These are phyloP conservation scores for Solanum pinnatisectum DNA, from an alignment of 257 asterid genomes.

Conservation along the genomic window DNA sequence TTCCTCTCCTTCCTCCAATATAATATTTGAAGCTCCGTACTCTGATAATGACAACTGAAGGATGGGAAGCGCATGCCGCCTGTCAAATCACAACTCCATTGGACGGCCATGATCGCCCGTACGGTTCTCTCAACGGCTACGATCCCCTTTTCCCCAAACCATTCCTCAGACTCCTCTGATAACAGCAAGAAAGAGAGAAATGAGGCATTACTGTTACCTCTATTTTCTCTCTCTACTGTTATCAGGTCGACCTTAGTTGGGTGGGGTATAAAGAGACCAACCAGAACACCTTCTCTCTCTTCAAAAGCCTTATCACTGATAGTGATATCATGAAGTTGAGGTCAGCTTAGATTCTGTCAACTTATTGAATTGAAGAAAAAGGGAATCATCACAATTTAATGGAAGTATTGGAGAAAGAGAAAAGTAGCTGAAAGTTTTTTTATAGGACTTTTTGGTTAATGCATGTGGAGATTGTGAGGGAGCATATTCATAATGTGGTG, in stretches of 20 bases:
- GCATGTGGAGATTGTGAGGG: background rate
- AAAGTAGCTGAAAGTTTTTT: slow-evolving; percentile 5
- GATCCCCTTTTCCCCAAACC: slow-evolving; percentile 16
- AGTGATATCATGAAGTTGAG: background rate
- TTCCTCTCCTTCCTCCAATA: slow-evolving; percentile 6
- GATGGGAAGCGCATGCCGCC: slow-evolving; percentile 93
- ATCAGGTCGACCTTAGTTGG: slow-evolving; percentile 78
- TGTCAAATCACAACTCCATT: slow-evolving; percentile 54
- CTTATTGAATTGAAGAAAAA: too few species aligned
- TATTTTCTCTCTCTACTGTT: slow-evolving; percentile 37
- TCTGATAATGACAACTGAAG: slow-evolving; percentile 93
- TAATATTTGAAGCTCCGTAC: slow-evolving; percentile 61
- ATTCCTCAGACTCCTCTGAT: background rate
- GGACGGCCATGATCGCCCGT: slow-evolving; percentile 48
- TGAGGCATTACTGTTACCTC: slow-evolving; percentile 1
- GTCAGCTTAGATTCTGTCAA: background rate
- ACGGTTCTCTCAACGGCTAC: slow-evolving; percentile 40
- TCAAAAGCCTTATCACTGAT: background rate
- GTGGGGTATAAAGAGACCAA: slow-evolving; percentile 14
- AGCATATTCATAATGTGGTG: background rate
- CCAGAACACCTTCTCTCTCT: background rate
- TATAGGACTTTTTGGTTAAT: background rate
- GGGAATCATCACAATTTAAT: background rate
- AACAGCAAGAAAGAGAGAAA: background rate
- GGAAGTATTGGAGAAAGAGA: slow-evolving; percentile 14